Evolutionary conservation across 2,329 filamentous ascomycete species (phyloP), one percentile per base, ranked within the genome.

Genomic region (Scolecobasidium constrictum): DNA sequence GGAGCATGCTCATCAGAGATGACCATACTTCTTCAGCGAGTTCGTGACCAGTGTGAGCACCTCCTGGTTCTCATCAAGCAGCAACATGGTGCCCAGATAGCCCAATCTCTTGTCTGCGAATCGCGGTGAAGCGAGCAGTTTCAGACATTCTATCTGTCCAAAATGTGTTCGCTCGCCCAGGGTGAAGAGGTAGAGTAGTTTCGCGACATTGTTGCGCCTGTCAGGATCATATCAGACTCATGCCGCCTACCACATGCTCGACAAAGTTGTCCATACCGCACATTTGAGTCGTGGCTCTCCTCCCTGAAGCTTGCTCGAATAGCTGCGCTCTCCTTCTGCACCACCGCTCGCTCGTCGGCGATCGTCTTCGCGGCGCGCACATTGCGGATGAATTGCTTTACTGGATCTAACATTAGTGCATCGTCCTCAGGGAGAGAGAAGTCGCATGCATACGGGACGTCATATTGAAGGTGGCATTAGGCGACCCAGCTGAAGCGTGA

Each of bases 381-480:
- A 68, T 95, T 96, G 62, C 92, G 88, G 66, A 98, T 98, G 69
- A 98, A 98, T 69, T 96, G 92, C 71, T 98, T 98, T 63, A 98
- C 92, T 96, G 59, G 39, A 48, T n/a, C 9, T n/a, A n/a, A 44
- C 16, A 35, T 9, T 28, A 47, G 47, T 48, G 33, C 38, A 39
- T 51, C 23, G 18, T 33, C 12, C 38, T 12, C 9, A 17, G 4
- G 17, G 6, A 26, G 35, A 17, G 19, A 19, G 15, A 17, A 16
- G 35, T 40, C 5, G 37, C 17, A 37, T 31, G 35, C 28, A 18
- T 46, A 51, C 49, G 48, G 50, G 31, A 39, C 47, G 44, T 45
- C 72, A 77, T 77, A 50, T 55, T 55, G 62, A 60, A 61, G 66
- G 67, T 59, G n/a, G n/a, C 64, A 64, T 65, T 55, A 56, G 61